Percentiles rank a stretch among this genome's conserved stretches.
These are phyloP conservation scores for Quercus agrifolia DNA, from an alignment of 306 rosid species.

Conservation along the genomic window DNA sequence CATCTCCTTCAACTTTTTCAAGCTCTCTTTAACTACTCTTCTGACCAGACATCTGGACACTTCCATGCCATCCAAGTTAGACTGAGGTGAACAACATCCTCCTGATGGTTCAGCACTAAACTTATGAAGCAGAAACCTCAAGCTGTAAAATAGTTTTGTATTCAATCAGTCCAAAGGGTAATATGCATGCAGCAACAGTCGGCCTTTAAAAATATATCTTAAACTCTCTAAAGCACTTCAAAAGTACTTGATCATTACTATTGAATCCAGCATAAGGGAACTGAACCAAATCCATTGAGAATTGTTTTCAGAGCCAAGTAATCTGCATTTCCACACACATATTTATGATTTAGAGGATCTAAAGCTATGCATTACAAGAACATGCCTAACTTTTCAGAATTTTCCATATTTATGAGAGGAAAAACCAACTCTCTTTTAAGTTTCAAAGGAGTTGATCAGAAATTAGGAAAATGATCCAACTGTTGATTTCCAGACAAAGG, in stretches of 20 bases:
- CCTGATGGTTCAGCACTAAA: slow-evolving; percentile 39
- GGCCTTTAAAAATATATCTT: neutral
- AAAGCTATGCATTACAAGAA: neutral
- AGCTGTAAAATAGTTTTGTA: slow-evolving; percentile 45
- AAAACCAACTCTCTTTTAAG: neutral
- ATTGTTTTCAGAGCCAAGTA: neutral
- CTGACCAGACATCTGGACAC: slow-evolving; percentile 40
- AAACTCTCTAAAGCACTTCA: neutral
- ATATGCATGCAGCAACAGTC: neutral
- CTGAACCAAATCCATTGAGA: neutral
- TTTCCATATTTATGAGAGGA: neutral
- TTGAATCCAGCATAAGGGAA: neutral
- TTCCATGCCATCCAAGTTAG: slow-evolving; percentile 50
- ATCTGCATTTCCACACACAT: neutral
- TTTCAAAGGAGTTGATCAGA: neutral
- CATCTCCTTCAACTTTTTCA: slow-evolving; percentile 46
- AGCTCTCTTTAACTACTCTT: slow-evolving; percentile 58
- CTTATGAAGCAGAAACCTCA: slow-evolving; percentile 76
- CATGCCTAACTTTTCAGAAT: neutral
- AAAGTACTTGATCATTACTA: neutral
- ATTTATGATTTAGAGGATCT: neutral
- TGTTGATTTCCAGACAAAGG: neutral
- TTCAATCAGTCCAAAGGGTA: slow-evolving; percentile 3
- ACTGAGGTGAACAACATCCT: slow-evolving; percentile 28
- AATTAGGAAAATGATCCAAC: neutral